Conservation (phyloP, 2,329 filamentous ascomycete species). For the Fusarium haematococcum region DNA sequence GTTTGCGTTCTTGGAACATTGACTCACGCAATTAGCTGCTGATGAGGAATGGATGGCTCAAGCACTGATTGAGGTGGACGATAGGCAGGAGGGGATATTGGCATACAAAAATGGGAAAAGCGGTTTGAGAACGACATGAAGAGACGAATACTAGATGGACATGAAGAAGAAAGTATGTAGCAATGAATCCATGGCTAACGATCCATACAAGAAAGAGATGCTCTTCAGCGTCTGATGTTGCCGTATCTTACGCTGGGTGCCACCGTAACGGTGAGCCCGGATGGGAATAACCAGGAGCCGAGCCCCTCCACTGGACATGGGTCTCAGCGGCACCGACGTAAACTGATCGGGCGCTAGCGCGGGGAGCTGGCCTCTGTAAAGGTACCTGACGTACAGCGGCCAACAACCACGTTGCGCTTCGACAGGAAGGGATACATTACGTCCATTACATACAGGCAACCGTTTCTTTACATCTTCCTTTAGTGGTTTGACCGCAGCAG, state of each 20-base stretch:
- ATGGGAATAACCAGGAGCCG: constrained; percentile 10
- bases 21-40: constrained; percentile 5
- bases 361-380: constrained; percentile 31
- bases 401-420: constrained; percentile 44
- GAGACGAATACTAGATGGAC: not conserved
- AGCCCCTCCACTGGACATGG: constrained; percentile 15
- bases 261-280: not conserved
- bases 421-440: constrained; percentile 18
- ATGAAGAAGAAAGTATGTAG: not conserved
- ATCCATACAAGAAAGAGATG: not conserved
- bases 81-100: not conserved
- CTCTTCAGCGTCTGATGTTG: not conserved
- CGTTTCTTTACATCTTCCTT: not conserved
- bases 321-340: not conserved
- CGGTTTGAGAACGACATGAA: not conserved
- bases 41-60: not conserved
- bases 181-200: too few species aligned
- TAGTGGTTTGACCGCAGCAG: not conserved
- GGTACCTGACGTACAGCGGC: constrained; percentile 29
- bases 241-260: not conserved
- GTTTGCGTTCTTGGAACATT: constrained; percentile 5
- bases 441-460: not conserved
- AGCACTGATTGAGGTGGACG: not conserved
- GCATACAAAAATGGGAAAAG: not conserved
- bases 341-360: constrained; percentile 37